These are phyloP conservation scores for Suhomyces wounanorum DNA, from an alignment of 1,139 yeast genomes.

Conservation along the genomic window DNA sequence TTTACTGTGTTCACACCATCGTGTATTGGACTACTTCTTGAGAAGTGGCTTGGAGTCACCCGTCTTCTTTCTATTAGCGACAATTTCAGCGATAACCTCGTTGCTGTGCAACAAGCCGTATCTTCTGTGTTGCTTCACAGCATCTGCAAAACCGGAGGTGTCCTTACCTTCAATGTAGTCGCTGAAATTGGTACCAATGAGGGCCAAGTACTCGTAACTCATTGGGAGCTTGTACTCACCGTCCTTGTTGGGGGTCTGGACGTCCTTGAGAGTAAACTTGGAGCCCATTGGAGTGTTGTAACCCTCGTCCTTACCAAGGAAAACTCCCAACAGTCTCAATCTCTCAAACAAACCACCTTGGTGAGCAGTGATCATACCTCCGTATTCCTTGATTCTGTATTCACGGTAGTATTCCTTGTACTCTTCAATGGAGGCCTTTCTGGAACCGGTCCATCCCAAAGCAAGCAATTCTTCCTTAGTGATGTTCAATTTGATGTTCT, in stretches of 20 bases:
- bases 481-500: constrained; percentile 37
- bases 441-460: constrained; percentile 93
- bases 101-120: constrained; percentile 58
- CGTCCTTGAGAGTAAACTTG: constrained; percentile 30
- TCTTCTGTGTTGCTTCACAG: constrained; percentile 58
- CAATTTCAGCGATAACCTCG: constrained; percentile 43
- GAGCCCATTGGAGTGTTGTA: constrained; percentile 59
- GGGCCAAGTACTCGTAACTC: constrained; percentile 55
- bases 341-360: constrained; percentile 66
- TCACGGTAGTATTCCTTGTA: constrained; percentile 74
- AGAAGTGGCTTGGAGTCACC: constrained; percentile 17
- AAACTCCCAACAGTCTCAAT: constrained; percentile 62
- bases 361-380: constrained; percentile 80
- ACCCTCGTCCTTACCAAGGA: constrained; percentile 78
- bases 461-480: constrained; percentile 58
- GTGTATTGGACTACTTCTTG: constrained; percentile 1
- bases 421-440: constrained; percentile 68
- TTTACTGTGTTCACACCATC: not conserved
- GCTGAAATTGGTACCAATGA: constrained; percentile 51
- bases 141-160: constrained; percentile 35
- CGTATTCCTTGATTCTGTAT: constrained; percentile 62
- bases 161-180: constrained; percentile 34
- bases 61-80: constrained; percentile 38
- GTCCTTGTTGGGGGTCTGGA: constrained; percentile 18
- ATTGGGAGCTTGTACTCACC: constrained; percentile 44